Evolutionary conservation across 768 basidiomycete genomes (phyloP).

Genomic region (Gloeostereum incarnatum): DNA sequence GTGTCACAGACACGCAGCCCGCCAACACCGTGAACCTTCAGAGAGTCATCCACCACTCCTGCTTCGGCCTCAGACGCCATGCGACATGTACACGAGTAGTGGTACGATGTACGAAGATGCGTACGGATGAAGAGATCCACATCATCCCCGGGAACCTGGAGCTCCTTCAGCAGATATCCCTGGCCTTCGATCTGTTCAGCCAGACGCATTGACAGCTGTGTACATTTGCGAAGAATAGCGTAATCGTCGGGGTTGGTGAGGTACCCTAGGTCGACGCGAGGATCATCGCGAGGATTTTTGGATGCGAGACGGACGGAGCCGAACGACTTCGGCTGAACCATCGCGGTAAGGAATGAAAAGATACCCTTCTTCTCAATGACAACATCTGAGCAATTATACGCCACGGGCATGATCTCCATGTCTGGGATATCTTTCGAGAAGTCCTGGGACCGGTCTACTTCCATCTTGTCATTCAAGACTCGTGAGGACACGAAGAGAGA

Average conservation of each 20-base stretch:
- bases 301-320: conserved; percentile 12
- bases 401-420: conserved; percentile 17
- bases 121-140: conserved; percentile 15
- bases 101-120: conserved; percentile 14
- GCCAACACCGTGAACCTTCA: conserved; percentile 32
- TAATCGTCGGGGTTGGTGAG: conserved; percentile 14
- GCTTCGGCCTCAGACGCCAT: conserved; percentile 9
- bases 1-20: conserved; percentile 31
- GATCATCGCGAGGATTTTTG: conserved; percentile 8
- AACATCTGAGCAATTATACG: conserved; percentile 12
- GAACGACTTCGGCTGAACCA: conserved; percentile 9
- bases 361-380: conserved; percentile 11
- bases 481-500: conserved; percentile 17
- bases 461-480: conserved; percentile 12
- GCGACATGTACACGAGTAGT: conserved; percentile 15
- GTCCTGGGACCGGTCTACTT: conserved; percentile 6
- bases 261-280: conserved; percentile 13
- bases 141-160: conserved; percentile 14
- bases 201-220: conserved; percentile 8
- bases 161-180: conserved; percentile 15
- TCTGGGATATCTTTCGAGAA: conserved; percentile 16
- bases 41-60: conserved; percentile 36
- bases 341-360: conserved; percentile 9
- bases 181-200: conserved; percentile 8
- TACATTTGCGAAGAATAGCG: conserved; percentile 11